Percentiles rank a stretch among this genome's conserved stretches.
These are phyloP conservation scores for Arabis alpina DNA, from an alignment of 345 rosid species.

Conservation along the genomic window DNA sequence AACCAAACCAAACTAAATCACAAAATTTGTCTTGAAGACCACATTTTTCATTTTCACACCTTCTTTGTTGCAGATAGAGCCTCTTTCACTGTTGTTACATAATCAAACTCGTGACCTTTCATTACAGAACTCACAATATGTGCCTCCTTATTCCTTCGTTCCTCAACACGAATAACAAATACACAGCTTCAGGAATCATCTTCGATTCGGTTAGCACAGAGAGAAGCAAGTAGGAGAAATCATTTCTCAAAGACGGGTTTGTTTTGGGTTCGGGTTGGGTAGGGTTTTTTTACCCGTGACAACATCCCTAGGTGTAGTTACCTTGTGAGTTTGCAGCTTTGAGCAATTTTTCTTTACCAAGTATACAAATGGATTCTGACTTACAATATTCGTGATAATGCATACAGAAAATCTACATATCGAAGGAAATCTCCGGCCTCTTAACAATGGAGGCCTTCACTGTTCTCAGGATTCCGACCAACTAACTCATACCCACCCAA, in stretches of 20 bases:
- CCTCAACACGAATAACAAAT: conserved; percentile 50
- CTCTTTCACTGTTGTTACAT: conserved; percentile 35
- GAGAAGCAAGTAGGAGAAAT: conserved; percentile 53
- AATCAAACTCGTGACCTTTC: conserved; percentile 52
- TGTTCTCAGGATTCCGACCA: conserved; percentile 28
- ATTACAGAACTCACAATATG: conserved; percentile 55
- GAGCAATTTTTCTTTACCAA: conserved; percentile 33
- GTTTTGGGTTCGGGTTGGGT: too few relatives aligned
- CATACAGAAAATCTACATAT: conserved; percentile 30
- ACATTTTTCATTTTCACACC: conserved; percentile 20
- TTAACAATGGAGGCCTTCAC: conserved; percentile 31
- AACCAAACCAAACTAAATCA: neutral
- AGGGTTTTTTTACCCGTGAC: too few relatives aligned
- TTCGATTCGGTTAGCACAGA: conserved; percentile 51
- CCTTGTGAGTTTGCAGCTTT: neutral
- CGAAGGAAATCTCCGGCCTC: conserved; percentile 29
- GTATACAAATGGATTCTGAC: conserved; percentile 32
- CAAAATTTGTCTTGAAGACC: neutral
- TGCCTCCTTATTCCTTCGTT: conserved; percentile 59
- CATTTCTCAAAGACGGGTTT: conserved; percentile 47
- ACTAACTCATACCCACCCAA: conserved; percentile 39
- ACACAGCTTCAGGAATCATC: conserved; percentile 54
- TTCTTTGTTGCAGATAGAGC: conserved; percentile 32
- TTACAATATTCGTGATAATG: conserved; percentile 31
- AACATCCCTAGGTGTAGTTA: neutral